Evolutionary conservation across 129 eudicot species (phyloP), one percentile per base, ranked within the genome.

Genomic region (Flaveria bidentis): DNA sequence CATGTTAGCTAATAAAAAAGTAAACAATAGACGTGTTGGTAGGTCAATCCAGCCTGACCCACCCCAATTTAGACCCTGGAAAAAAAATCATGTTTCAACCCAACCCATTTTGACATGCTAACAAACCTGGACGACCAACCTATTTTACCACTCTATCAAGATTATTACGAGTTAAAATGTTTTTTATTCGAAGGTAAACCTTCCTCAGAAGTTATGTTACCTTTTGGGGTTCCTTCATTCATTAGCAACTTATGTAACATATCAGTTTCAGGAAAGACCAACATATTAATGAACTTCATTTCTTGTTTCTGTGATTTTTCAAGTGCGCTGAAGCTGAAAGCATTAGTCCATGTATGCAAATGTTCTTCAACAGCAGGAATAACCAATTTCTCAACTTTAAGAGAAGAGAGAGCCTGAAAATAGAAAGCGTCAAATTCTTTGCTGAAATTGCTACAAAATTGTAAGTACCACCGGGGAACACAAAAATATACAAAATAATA

Each of bases 221-320:
- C 84, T 72, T 70, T 78, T 1, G 44, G 26, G 44, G 41, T 78
- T 47, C 72, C 86, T 81, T 67, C 81, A 76, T 90, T 84, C 63
- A 69, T 66, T 44, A 90, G 70, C 67, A 56, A 72, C 74, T 92
- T 92, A 67, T 85, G 94, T 71, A 92, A 75, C 96, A 92, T 84
- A 85, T 92, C 98, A 17, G 93, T 88, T 69, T 96, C 96, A 14
- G 98, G 98, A 78, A 92, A 90, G 30, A 87, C 96, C 86, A 92
- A 88, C 90, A 92, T 86, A 76, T 92, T 92, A 73, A 88, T 10
- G 52, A 80, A 80, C 82, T 80, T 88, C 80, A 88, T 83, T 82
- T 90, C 96, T 71, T 82, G 82, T 85, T 84, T 90, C 76, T 74
- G 78, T 26, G 72, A 69, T 42, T 84, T 87, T 74, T 84, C 83